These are phyloP conservation scores for Pseudogymnoascus sp. DNA, from an alignment of 2,329 filamentous ascomycete species.

Conservation along the genomic window DNA sequence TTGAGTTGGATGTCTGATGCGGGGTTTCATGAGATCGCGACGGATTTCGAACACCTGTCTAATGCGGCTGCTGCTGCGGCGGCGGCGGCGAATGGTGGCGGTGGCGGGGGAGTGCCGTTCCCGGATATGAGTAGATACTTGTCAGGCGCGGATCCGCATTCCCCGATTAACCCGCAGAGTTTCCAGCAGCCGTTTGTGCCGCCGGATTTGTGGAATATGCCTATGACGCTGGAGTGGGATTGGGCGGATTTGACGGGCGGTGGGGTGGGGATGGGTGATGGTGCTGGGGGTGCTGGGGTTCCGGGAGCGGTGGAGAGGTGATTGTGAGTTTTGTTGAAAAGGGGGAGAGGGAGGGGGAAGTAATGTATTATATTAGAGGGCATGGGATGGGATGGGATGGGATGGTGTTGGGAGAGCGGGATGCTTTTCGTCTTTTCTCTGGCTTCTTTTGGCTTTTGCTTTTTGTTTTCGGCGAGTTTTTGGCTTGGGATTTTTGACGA, in stretches of 20 bases:
- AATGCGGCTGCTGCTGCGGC: not conserved
- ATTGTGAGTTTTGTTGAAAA: not conserved
- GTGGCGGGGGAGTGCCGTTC: not conserved
- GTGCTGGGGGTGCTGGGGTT: not conserved
- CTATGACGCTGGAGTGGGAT: conserved; percentile 93
- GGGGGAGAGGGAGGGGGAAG: not conserved
- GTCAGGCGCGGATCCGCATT: not conserved
- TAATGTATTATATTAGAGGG: not conserved
- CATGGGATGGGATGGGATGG: not conserved
- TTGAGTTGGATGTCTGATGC: not conserved
- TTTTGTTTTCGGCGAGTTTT: not conserved
- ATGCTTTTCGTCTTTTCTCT: not conserved
- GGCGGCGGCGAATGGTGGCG: not conserved
- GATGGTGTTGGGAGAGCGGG: not conserved
- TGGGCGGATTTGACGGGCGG: conserved; percentile 67
- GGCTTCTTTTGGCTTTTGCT: not conserved
- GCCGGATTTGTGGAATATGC: conserved; percentile 90
- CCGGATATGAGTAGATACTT: not conserved
- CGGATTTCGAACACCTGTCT: not conserved
- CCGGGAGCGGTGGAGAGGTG: not conserved
- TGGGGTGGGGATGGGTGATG: conserved; percentile 24
- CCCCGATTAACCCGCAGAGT: conserved; percentile 29
- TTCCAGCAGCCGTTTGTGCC: conserved; percentile 87
- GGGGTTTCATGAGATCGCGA: not conserved
- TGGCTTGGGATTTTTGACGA: not conserved